phyloP scores from a whole-genome alignment of 768 basidiomycete genomes.

The Albatrellus ellisii region DNA sequence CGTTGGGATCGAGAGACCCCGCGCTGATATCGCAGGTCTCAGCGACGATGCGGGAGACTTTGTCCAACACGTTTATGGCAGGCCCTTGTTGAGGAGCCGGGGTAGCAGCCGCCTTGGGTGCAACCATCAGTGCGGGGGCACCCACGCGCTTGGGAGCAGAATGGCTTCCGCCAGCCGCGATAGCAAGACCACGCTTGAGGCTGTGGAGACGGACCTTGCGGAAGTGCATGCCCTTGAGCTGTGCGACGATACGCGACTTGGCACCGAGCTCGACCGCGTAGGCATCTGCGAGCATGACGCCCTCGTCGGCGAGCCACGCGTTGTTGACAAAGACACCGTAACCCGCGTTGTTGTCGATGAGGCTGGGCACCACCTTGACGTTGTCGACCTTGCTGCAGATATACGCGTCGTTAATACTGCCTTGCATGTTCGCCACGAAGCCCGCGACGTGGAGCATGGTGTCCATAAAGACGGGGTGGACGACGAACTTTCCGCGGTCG shows the following conservation, averaged over 20 bases:
- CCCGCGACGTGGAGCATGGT: conserved; percentile 58
- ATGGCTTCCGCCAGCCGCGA: conserved; percentile 17
- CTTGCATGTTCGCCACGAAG: conserved; percentile 51
- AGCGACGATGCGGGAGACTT: conserved; percentile 25
- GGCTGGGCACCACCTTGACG: conserved; percentile 31
- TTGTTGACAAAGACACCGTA: conserved; percentile 43
- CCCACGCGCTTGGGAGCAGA: not conserved
- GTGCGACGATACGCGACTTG: conserved; percentile 34
- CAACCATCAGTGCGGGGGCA: not conserved
- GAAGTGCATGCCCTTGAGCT: conserved; percentile 45
- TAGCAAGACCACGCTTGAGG: conserved; percentile 33
- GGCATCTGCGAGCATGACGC: conserved; percentile 35
- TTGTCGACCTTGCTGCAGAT: conserved; percentile 46
- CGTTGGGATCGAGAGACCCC: not conserved
- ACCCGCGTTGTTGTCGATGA: conserved; percentile 25
- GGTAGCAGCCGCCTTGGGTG: not conserved
- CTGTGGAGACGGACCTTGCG: conserved; percentile 37
- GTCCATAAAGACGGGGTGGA: conserved; percentile 50
- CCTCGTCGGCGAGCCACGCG: conserved; percentile 29
- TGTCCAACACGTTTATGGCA: conserved; percentile 14
- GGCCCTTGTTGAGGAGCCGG: no score
- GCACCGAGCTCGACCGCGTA: conserved; percentile 31
- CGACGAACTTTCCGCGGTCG: conserved; percentile 22
- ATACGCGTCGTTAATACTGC: conserved; percentile 36
- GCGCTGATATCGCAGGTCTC: conserved; percentile 25